Base-by-base conservation (phyloP, 495 filamentous ascomycete genomes). In the Chaetomium fimeti region DNA sequence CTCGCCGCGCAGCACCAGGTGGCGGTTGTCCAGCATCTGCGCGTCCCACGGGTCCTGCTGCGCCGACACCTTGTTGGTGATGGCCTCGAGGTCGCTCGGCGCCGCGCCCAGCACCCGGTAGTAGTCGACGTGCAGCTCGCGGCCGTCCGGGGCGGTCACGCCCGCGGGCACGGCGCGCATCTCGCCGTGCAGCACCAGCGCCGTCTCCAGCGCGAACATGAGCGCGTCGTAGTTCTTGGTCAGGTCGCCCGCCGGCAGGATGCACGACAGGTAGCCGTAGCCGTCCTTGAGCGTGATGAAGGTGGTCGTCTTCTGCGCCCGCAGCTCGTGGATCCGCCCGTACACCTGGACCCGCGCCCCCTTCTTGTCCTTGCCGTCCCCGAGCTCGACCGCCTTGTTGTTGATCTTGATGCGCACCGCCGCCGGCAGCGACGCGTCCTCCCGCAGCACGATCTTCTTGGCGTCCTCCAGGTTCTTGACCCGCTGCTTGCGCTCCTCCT, bases 51-150 rank as follows among this genome's bases (percentile, higher is more conserved):
- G 73, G 70, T 83, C 80, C 57, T 90, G 89, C 66, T 92, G 85
- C 55, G 83, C 81, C 48, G 91, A 88, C 25, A 97, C 91, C 66
- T 87, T 88, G 81, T 91, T 96, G 82, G 91, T 96, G 74, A 97
- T 93, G 61, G 95, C 90, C 62, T 98, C 94, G 64, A 92, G 88
- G 71, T 93, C 94, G 56, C 91, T 90, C 24, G 72, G 70, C 28
- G 92, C 92, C 65, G 86, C 85, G 66, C 92, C 89, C 64, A 93
- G 84, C 71, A 98, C 85, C 74, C 87, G 86, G 80, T 88, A 98
- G 80, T 90, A 98, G 74, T 99, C 94, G 62, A 90, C 95, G 66
- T 96, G 92, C 52, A 99, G 82, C 76, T 99, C 94, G 57, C 96
- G 91, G 82, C 88, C 80, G 75, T 91, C 88, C 53, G 91, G 91